Evolutionary conservation across 441 rosid genomes (phyloP), one percentile per base, ranked within the genome.

Genomic region (Eutrema salsugineum): DNA sequence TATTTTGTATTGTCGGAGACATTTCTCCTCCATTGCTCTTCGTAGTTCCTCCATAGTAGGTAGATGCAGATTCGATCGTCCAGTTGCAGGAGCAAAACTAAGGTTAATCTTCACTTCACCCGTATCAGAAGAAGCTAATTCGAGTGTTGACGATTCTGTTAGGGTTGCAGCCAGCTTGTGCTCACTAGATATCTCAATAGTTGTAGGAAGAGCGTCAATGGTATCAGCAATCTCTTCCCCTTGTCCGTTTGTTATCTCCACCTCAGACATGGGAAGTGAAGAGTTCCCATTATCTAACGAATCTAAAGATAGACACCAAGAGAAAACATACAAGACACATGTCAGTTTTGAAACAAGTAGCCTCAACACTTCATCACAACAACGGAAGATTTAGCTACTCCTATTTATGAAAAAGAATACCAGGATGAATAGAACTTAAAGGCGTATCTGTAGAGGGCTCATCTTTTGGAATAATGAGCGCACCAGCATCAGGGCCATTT

Each of bases 101-200:
- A 94, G 76, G 81, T 83, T 87, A 66, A 91, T 80, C 84, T 88
- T 90, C 85, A 91, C 97, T 82, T 90, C 99, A 80, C 97, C 97
- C 68, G 66, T 67, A 30, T 85, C 66, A 5, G 94, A 87, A 63
- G 96, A 84, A 62, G 97, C 97, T 60, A 91, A 81, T 73, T 91
- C 91, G 69, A 88, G 71, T 78, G 48, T 76, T 70, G 89, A 46
- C 50, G 82, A 71, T 73, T 78, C 82, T 67, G 63, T 83, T 9
- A 67, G 54, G 42, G 53, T 40, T 47, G 74, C 69, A 40, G 77
- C 67, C 78, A 74, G 81, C 38, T 82, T 81, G 62, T 71, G 60
- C 56, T 68, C 73, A 50, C 50, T 75, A 53, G 47, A 43, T 48
- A 28, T 68, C 66, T 72, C 86, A 68, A 19, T 75, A 10, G 61